Conservation (phyloP, 345 rosid genomes). For the Brassica cretica region DNA sequence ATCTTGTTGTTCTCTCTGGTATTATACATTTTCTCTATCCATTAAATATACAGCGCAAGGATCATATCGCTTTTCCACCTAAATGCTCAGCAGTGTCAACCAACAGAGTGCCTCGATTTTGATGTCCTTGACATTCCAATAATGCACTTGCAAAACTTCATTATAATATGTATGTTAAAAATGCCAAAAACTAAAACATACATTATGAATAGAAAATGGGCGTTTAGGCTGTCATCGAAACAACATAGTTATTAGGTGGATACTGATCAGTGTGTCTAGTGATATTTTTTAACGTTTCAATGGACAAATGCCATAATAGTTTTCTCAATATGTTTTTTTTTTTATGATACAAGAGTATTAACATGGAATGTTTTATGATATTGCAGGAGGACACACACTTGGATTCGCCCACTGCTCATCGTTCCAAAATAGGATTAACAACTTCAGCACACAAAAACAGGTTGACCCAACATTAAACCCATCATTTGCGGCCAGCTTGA, state of each 20-base stretch:
- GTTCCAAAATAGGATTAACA: constrained; percentile 79
- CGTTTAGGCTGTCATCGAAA: not conserved
- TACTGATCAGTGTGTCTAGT: not conserved
- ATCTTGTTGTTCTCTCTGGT: constrained; percentile 84
- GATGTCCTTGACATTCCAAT: not conserved
- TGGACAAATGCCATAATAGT: not conserved
- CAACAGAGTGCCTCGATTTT: not conserved
- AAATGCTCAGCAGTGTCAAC: not conserved
- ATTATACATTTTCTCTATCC: not conserved
- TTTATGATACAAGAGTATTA: not conserved
- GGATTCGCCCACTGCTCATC: constrained; percentile 93
- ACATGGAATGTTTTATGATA: not conserved
- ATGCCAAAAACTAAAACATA: not conserved
- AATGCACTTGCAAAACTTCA: not conserved
- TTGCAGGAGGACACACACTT: constrained; percentile 77
- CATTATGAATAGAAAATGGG: not conserved
- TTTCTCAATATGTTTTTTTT: not conserved
- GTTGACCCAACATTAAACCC: constrained; percentile 57
- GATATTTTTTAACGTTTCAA: not conserved
- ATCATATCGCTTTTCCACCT: not conserved
- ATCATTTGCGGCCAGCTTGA: not conserved
- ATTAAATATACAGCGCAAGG: not conserved
- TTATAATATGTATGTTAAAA: not conserved
- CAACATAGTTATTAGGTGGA: not conserved
- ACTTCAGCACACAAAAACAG: constrained; percentile 54